A percentile compares a stretch with the other conserved stretches of the same genome.
Evolutionary conservation across 179 eudicot species (phyloP).

Genomic region (Beta macrorhiza): DNA sequence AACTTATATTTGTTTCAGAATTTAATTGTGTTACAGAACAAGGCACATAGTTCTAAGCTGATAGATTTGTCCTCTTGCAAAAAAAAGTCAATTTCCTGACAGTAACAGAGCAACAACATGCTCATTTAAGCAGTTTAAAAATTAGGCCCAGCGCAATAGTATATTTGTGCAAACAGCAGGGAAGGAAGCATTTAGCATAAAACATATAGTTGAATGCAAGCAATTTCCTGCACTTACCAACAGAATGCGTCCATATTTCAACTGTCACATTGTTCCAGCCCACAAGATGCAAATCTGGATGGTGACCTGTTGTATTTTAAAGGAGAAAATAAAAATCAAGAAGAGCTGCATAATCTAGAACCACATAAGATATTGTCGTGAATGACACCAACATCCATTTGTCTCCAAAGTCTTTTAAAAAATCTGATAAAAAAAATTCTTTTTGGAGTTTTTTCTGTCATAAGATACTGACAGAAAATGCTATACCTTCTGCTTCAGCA

Average conservation of each 20-base stretch:
- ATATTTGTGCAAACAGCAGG: not conserved
- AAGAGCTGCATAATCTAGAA: not conserved
- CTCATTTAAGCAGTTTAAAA: not conserved
- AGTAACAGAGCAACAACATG: not conserved
- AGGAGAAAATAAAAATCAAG: not conserved
- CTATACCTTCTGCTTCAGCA: constrained; percentile 89
- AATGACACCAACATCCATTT: not conserved
- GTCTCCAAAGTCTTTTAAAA: not conserved
- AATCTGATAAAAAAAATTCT: not conserved
- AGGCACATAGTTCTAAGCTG: no score
- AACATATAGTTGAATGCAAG: constrained; percentile 10
- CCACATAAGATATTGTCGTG: not conserved
- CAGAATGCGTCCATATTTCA: constrained; percentile 90
- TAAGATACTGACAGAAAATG: not conserved
- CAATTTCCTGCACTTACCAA: constrained; percentile 49
- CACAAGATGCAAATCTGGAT: constrained; percentile 92
- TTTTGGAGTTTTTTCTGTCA: not conserved
- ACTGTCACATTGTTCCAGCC: constrained; percentile 85
- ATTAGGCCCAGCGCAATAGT: not conserved
- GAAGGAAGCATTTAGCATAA: not conserved
- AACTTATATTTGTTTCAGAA: no score
- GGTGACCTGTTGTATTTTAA: constrained; percentile 60
- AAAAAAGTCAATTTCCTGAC: not conserved
- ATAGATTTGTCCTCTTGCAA: not conserved
- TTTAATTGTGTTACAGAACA: no score